Conservation (phyloP, 371 early-diverging fungal species). For the Syncephalastrum contaminatum region DNA sequence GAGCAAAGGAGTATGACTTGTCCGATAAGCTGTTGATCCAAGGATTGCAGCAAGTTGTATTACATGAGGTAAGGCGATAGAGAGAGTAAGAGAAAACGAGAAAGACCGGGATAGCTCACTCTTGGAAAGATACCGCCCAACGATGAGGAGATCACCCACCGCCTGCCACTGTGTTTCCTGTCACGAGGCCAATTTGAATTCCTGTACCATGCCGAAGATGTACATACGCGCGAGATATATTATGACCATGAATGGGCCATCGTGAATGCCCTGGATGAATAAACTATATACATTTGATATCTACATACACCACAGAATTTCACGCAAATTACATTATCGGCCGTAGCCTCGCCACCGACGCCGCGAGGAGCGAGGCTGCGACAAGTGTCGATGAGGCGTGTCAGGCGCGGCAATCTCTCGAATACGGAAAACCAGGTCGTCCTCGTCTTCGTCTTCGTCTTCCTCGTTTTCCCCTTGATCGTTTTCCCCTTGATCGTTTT, state of each 20-base stretch:
- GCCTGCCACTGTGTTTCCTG: slow-evolving; percentile 59
- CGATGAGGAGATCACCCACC: slow-evolving; percentile 27
- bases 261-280: slow-evolving; percentile 18
- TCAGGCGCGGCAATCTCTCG: too few species aligned
- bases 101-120: background rate
- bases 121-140: slow-evolving; percentile 32
- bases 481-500: too few species aligned
- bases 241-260: slow-evolving; percentile 59
- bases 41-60: slow-evolving; percentile 57
- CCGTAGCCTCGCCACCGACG: too few species aligned
- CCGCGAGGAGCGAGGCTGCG: too few species aligned
- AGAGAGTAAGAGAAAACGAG: slow-evolving; percentile 4
- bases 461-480: too few species aligned
- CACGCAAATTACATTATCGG: too few species aligned
- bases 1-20: slow-evolving; percentile 64
- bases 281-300: too few species aligned
- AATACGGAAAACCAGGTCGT: too few species aligned
- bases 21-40: slow-evolving; percentile 59
- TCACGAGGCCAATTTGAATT: slow-evolving; percentile 64
- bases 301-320: too few species aligned
- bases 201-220: slow-evolving; percentile 67
- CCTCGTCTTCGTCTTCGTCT: too few species aligned
- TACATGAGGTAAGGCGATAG: slow-evolving; percentile 51
- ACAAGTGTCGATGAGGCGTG: too few species aligned
- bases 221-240: slow-evolving; percentile 53